A percentile compares a stretch with the other conserved stretches of the same genome.
Conservation (phyloP, 2,329 filamentous ascomycete species). For the Colletotrichum incanum region DNA sequence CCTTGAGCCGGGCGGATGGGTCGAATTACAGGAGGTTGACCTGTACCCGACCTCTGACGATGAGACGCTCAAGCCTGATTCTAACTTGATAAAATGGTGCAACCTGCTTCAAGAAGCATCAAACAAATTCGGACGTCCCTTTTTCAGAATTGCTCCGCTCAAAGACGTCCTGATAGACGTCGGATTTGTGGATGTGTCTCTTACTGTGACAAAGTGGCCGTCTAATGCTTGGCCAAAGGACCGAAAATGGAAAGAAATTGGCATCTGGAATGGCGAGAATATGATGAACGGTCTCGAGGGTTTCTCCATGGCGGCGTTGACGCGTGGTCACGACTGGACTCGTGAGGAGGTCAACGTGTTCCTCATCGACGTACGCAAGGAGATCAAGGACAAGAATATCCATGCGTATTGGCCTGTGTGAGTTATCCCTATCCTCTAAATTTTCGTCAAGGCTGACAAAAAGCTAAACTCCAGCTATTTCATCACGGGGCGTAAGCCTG, state of each 20-base stretch:
- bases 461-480: neutral
- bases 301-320: conserved; percentile 54
- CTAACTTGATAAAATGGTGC: conserved; percentile 49
- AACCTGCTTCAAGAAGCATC: conserved; percentile 53
- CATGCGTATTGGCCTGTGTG: conserved; percentile 59
- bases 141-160: neutral
- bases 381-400: conserved; percentile 51
- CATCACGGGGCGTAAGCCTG: conserved; percentile 7
- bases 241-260: conserved; percentile 52
- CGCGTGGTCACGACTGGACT: conserved; percentile 52
- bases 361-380: conserved; percentile 53
- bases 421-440: conserved; percentile 38
- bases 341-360: conserved; percentile 52
- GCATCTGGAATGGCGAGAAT: conserved; percentile 52
- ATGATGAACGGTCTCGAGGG: conserved; percentile 53
- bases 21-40: conserved; percentile 52
- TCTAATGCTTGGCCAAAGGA: conserved; percentile 55
- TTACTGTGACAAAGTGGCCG: conserved; percentile 52
- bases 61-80: conserved; percentile 53
- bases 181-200: conserved; percentile 53
- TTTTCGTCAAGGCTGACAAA: neutral
- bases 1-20: conserved; percentile 58
- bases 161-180: neutral
- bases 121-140: neutral
- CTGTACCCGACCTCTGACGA: conserved; percentile 52